A percentile compares a stretch with the other conserved stretches of the same genome.
Evolutionary conservation across 352 stramenopile genomes (phyloP).

Genomic region (Pythium chondricola): DNA sequence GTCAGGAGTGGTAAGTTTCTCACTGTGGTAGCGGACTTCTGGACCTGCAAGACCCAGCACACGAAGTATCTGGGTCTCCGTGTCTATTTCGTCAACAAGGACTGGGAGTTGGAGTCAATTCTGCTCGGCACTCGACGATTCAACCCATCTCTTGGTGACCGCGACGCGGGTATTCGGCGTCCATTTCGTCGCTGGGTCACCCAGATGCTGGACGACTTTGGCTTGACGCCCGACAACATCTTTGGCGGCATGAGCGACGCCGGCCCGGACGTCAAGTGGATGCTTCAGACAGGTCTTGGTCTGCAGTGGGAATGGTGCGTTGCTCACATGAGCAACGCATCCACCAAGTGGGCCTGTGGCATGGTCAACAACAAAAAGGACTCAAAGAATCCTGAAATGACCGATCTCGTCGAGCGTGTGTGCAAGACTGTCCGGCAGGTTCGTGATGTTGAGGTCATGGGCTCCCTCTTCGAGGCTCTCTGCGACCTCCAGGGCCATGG

Average conservation of each 20-base stretch:
- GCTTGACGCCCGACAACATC: not conserved
- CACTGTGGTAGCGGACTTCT: constrained; percentile 5
- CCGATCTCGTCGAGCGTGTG: not conserved
- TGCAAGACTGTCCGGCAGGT: not conserved
- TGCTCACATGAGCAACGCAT: not conserved
- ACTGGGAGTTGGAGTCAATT: constrained; percentile 1
- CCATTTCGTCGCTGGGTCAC: constrained; percentile 1
- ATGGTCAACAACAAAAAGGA: not conserved
- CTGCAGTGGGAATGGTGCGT: constrained; percentile 6
- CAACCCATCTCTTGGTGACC: not conserved
- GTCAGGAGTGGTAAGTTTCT: not conserved
- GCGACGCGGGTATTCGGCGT: not conserved
- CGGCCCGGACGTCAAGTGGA: not conserved
- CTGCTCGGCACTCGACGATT: not conserved
- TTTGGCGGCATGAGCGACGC: not conserved
- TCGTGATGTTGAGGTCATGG: not conserved
- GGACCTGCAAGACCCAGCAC: constrained; percentile 3
- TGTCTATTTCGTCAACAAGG: not conserved
- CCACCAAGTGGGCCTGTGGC: not conserved
- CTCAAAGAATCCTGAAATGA: constrained; percentile 9
- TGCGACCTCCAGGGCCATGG: not conserved
- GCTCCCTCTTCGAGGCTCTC: not conserved
- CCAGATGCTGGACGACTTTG: not conserved
- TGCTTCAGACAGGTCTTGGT: not conserved
- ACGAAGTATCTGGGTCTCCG: constrained; percentile 4